Percentiles rank a stretch among this genome's conserved stretches.
Conservation (phyloP, 2,329 filamentous ascomycete genomes). For the Beauveria brongniartii region DNA sequence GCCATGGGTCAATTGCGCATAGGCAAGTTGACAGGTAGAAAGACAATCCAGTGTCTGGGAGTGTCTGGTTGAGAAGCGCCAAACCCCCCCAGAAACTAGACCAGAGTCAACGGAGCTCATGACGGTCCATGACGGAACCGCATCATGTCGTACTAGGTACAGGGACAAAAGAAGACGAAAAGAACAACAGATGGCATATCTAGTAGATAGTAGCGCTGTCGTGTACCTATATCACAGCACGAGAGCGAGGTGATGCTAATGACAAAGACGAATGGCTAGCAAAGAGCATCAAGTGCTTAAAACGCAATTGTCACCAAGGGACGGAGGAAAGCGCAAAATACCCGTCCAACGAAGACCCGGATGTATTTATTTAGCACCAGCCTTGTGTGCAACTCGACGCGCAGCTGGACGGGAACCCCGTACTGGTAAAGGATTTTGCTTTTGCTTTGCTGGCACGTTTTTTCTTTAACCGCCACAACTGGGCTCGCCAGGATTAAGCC, state of each 20-base stretch:
- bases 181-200: not conserved
- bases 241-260: not conserved
- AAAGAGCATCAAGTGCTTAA: not conserved
- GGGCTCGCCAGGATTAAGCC: not conserved
- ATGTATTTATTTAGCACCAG: no score
- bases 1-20: no score
- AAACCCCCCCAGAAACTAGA: not conserved
- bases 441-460: not conserved
- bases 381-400: not conserved
- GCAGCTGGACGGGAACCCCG: not conserved
- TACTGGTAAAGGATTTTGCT: not conserved
- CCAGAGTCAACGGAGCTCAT: not conserved
- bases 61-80: not conserved
- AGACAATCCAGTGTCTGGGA: no score
- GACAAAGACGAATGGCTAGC: not conserved
- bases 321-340: not conserved
- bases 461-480: constrained; percentile 5
- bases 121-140: not conserved
- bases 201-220: no score
- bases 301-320: not conserved
- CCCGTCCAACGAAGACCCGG: no score
- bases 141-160: not conserved
- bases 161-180: not conserved
- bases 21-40: no score
- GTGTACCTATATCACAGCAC: no score